phyloP scores from a whole-genome alignment of 257 asterid species.

The Solanum peruvianum region DNA sequence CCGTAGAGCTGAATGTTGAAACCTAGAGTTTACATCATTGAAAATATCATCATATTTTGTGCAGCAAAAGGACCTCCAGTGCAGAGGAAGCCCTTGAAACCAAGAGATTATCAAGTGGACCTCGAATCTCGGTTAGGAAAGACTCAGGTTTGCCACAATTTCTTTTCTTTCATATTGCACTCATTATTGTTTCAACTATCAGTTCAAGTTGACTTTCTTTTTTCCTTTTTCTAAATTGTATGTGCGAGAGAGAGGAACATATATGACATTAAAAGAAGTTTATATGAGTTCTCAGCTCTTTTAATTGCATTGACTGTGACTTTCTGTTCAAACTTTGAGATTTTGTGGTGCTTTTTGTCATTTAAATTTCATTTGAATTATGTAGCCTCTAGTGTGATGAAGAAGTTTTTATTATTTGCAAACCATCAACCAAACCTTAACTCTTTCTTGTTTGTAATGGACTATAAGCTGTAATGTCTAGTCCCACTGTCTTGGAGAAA shows the following conservation, averaged over 20 bases:
- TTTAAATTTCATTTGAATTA: neutral
- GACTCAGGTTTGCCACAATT: conserved; percentile 57
- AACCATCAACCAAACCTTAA: neutral
- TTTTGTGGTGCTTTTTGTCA: neutral
- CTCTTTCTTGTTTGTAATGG: neutral
- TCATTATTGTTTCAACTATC: neutral
- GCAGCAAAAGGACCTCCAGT: conserved; percentile 89
- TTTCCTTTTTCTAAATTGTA: neutral
- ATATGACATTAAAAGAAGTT: neutral
- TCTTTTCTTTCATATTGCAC: neutral
- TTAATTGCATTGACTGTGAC: neutral
- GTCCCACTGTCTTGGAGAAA: neutral
- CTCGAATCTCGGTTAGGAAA: conserved; percentile 97
- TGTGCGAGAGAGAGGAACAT: neutral
- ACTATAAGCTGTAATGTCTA: neutral
- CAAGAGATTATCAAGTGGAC: conserved; percentile 94
- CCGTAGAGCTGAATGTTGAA: neutral
- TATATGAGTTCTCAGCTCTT: neutral
- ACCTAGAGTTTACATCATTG: neutral
- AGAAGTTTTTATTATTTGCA: neutral
- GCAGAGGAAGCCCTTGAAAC: conserved; percentile 96
- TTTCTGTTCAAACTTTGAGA: neutral
- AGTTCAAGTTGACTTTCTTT: neutral
- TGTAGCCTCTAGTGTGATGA: neutral
- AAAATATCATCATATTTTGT: neutral